phyloP scores from a whole-genome alignment of 148 eudicot species.

The Tetragonia tetragonoides region DNA sequence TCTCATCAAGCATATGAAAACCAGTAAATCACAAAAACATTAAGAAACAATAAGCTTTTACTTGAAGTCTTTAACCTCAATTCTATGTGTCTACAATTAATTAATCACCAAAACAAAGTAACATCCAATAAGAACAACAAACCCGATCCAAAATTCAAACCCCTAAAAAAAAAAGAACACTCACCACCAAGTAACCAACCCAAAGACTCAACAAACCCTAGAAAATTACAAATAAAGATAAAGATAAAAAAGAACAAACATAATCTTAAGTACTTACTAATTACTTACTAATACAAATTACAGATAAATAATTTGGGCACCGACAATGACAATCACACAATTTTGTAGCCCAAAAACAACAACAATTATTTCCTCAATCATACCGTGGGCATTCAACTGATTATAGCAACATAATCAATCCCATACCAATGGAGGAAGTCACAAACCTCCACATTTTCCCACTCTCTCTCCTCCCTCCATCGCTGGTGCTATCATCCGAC shows the following conservation, averaged over 20 bases:
- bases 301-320: constrained; percentile 7
- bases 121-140: background rate
- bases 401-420: constrained; percentile 23
- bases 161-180: background rate
- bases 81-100: constrained; percentile 19
- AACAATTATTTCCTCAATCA: constrained; percentile 11
- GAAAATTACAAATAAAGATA: background rate
- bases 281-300: background rate
- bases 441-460: constrained; percentile 36
- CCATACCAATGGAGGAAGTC: constrained; percentile 33
- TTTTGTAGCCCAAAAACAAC: background rate
- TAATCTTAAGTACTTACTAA: background rate
- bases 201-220: background rate
- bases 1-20: background rate
- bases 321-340: background rate
- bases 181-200: background rate
- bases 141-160: background rate
- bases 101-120: background rate
- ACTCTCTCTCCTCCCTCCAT: constrained; percentile 32
- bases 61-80: constrained; percentile 6
- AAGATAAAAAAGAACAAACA: background rate
- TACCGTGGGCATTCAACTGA: no score
- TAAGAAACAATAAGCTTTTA: background rate
- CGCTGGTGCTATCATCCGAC: constrained; percentile 38
- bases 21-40: background rate